A percentile compares a stretch with the other conserved stretches of the same genome.
phyloP scores from a whole-genome alignment of 2,329 filamentous ascomycete genomes.

The Fusarium duplospermum region DNA sequence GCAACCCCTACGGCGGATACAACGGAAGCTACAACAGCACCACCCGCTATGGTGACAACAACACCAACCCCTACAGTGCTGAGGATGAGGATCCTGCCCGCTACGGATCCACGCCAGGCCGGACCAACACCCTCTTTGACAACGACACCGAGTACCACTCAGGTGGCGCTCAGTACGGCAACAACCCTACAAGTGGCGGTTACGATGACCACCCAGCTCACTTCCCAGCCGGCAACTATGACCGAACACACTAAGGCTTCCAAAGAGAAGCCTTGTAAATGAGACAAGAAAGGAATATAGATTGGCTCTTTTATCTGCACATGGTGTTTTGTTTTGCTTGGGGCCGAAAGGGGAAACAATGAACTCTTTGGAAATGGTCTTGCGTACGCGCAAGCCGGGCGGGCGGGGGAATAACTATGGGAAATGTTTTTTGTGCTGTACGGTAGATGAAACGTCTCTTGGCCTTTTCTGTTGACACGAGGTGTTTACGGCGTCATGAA shows the following conservation, averaged over 20 bases:
- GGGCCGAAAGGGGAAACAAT: constrained; percentile 15
- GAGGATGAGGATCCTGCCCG: constrained; percentile 55
- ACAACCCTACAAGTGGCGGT: constrained; percentile 36
- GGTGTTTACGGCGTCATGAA: constrained; percentile 40
- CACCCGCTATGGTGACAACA: constrained; percentile 52
- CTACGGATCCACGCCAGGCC: constrained; percentile 53
- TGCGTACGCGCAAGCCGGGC: constrained; percentile 8
- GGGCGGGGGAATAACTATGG: background rate
- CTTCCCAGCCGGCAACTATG: constrained; percentile 70
- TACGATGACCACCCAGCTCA: constrained; percentile 57
- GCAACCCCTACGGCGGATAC: constrained; percentile 45
- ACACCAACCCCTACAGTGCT: constrained; percentile 52
- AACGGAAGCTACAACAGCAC: constrained; percentile 47
- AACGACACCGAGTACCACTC: constrained; percentile 62
- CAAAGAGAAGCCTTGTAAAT: constrained; percentile 15
- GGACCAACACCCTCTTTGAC: constrained; percentile 60
- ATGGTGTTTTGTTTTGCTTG: constrained; percentile 34
- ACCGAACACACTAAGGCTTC: constrained; percentile 57
- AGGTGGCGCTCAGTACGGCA: constrained; percentile 30
- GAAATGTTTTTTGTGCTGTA: constrained; percentile 27
- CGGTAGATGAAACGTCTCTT: constrained; percentile 41
- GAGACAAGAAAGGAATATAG: constrained; percentile 36
- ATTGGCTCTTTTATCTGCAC: constrained; percentile 32
- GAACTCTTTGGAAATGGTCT: constrained; percentile 25
- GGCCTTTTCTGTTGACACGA: constrained; percentile 19